Percentiles rank a stretch among this genome's conserved stretches.
phyloP scores from a whole-genome alignment of 1,139 yeast species.

The Dujonia santamariae region DNA sequence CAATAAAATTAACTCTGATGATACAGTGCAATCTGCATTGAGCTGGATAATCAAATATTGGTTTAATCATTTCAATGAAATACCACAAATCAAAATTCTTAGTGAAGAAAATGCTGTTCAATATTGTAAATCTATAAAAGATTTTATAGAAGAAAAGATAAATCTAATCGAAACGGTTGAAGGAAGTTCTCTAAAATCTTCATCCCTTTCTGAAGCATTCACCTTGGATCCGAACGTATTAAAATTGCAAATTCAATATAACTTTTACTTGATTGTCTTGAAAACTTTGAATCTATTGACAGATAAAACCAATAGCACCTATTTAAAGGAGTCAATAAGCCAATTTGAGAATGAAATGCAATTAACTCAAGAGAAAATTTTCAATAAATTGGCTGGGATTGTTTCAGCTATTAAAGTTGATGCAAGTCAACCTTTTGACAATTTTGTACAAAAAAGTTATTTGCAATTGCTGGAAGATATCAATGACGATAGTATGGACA shows the following conservation, averaged over 20 bases:
- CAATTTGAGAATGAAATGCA: not conserved
- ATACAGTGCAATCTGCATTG: no score
- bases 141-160: slow-evolving; percentile 19
- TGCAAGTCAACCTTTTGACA: slow-evolving; percentile 9
- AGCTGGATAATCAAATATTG: slow-evolving; percentile 9
- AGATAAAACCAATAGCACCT: not conserved
- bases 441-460: slow-evolving; percentile 28
- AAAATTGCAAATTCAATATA: slow-evolving; percentile 25
- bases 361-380: not conserved
- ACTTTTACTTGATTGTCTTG: slow-evolving; percentile 22
- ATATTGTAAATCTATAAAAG: slow-evolving; percentile 18
- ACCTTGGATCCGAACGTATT: slow-evolving; percentile 18
- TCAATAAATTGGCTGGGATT: slow-evolving; percentile 8
- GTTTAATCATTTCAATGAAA: slow-evolving; percentile 12
- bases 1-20: not conserved
- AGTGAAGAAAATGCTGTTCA: slow-evolving; percentile 12
- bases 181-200: no score
- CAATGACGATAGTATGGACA: not conserved
- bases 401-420: slow-evolving; percentile 9
- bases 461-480: slow-evolving; percentile 12
- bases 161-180: no score
- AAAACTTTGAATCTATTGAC: slow-evolving; percentile 12
- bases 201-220: no score
- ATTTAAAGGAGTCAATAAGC: not conserved
- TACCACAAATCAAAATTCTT: slow-evolving; percentile 22